Conservation (phyloP, 2,329 filamentous ascomycete genomes). For the Tolypocladium nubicola region DNA sequence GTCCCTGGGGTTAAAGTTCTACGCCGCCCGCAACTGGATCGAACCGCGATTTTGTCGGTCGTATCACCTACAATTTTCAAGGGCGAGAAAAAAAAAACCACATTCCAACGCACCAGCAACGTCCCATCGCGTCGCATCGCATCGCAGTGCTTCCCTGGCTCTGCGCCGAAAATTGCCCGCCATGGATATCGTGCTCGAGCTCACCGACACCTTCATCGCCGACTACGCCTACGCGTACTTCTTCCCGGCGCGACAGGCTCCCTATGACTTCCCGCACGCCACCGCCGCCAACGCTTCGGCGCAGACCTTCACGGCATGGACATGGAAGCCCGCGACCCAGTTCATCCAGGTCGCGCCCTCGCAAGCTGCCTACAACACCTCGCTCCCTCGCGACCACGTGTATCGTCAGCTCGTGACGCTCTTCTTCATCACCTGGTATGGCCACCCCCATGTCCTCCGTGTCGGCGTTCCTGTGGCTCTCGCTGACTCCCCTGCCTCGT, state of each 20-base stretch:
- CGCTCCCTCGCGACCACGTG: conserved; percentile 66
- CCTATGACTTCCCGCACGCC: conserved; percentile 39
- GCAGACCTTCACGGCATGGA: conserved; percentile 47
- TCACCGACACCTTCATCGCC: conserved; percentile 70
- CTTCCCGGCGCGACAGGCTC: conserved; percentile 48
- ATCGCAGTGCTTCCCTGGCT: background rate
- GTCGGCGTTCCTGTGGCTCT: no score
- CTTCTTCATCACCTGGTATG: conserved; percentile 77
- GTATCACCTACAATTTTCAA: background rate
- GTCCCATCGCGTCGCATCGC: background rate
- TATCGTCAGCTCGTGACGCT: conserved; percentile 65
- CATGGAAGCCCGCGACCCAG: conserved; percentile 62
- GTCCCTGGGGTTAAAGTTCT: background rate
- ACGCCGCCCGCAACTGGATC: background rate
- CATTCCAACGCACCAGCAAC: background rate
- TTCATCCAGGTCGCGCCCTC: conserved; percentile 61
- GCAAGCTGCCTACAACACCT: conserved; percentile 68
- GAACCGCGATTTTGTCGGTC: background rate
- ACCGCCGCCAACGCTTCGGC: conserved; percentile 43
- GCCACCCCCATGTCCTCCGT: background rate
- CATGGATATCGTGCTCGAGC: conserved; percentile 90
- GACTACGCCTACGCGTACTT: conserved; percentile 68
- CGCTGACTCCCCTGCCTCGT: conserved; percentile 1
- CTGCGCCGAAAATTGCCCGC: conserved; percentile 14
- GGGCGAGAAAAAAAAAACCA: background rate